Evolutionary conservation across 495 filamentous ascomycete species (phyloP).

Genomic region (Astrocystis sublimbata): DNA sequence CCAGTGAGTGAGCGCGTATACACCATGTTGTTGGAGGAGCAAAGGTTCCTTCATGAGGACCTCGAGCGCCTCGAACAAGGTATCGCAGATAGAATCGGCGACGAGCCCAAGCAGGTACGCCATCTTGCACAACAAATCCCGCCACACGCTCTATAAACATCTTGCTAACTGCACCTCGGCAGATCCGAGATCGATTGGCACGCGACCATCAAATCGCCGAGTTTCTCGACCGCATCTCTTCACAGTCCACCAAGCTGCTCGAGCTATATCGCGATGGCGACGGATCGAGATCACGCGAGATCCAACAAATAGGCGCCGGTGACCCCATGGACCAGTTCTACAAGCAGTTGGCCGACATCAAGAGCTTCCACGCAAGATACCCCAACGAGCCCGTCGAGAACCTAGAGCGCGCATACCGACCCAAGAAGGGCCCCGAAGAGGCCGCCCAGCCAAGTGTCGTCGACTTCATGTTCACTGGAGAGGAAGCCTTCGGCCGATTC

Average conservation of each 20-base stretch:
- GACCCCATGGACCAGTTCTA: constrained; percentile 94
- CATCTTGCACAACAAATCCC: too few species aligned
- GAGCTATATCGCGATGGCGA: constrained; percentile 84
- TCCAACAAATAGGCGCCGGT: constrained; percentile 79
- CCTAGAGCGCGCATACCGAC: constrained; percentile 87
- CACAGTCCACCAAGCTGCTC: constrained; percentile 77
- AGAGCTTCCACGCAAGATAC: constrained; percentile 84
- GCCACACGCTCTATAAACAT: neutral
- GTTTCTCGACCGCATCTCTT: constrained; percentile 81
- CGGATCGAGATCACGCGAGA: constrained; percentile 69
- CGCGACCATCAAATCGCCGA: constrained; percentile 90
- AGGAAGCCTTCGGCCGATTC: constrained; percentile 88
- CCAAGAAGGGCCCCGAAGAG: constrained; percentile 54
- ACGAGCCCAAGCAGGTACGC: constrained; percentile 84
- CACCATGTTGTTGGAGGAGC: constrained; percentile 85
- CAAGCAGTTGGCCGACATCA: constrained; percentile 76
- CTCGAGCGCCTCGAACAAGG: constrained; percentile 92
- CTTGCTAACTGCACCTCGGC: constrained; percentile 10
- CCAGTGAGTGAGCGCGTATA: neutral
- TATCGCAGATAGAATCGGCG: constrained; percentile 81
- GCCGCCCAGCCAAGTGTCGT: constrained; percentile 73
- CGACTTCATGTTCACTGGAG: constrained; percentile 91
- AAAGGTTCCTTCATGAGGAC: constrained; percentile 91
- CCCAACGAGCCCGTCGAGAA: constrained; percentile 96
- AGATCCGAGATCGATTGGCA: constrained; percentile 83